A percentile compares a stretch with the other conserved stretches of the same genome.
These are phyloP conservation scores for Pythium scleroteichum DNA, from an alignment of 352 stramenopile genomes.

Conservation along the genomic window DNA sequence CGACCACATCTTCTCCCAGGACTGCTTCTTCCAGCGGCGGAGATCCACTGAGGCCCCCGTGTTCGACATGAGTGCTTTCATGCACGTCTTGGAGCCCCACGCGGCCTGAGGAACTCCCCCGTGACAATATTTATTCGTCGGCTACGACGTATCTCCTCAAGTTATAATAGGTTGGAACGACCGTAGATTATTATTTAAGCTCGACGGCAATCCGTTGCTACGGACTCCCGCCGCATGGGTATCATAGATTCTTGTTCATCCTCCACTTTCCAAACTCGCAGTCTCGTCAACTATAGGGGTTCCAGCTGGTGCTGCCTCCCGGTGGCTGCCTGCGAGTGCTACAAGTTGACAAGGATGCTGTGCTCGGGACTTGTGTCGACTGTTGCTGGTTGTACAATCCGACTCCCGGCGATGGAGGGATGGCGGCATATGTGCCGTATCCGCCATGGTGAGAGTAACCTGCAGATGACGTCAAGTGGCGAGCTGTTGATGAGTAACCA, in stretches of 20 bases:
- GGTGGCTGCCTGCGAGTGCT: constrained; percentile 55
- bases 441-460: not conserved
- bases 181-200: not conserved
- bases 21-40: constrained; percentile 20
- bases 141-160: not conserved
- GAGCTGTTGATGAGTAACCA: too few species aligned
- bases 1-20: constrained; percentile 23
- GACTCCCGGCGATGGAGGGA: too few species aligned
- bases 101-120: not conserved
- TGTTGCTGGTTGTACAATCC: too few species aligned
- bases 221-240: not conserved
- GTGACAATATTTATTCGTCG: constrained; percentile 11
- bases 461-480: constrained; percentile 4
- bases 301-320: constrained; percentile 67
- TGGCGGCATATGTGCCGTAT: too few species aligned
- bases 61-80: constrained; percentile 54
- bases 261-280: not conserved
- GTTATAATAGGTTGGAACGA: not conserved
- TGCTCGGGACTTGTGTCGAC: too few species aligned
- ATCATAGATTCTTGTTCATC: not conserved
- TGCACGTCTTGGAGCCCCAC: constrained; percentile 35
- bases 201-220: not conserved
- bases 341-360: too few species aligned
- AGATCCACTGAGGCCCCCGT: constrained; percentile 25
- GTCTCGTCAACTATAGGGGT: constrained; percentile 34